A percentile compares a stretch with the other conserved stretches of the same genome.
Evolutionary conservation across 495 filamentous ascomycete genomes (phyloP).

Genomic region (Chaetomium cochliodes): DNA sequence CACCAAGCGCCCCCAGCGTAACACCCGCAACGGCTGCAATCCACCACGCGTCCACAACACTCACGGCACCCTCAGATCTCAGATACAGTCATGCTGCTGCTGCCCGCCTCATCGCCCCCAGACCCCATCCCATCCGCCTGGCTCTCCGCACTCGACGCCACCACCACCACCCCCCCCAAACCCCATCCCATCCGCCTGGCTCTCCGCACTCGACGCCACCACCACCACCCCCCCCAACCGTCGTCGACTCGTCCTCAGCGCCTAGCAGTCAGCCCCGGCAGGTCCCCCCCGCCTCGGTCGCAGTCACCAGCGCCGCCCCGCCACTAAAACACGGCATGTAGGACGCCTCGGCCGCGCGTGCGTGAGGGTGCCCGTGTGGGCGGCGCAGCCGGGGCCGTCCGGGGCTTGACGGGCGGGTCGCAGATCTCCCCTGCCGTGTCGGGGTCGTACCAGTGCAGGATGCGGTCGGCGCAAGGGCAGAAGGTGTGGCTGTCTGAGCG

Average conservation of each 20-base stretch:
- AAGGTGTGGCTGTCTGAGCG: background rate
- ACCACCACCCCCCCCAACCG: background rate
- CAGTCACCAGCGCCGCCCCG: no score
- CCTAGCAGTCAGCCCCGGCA: background rate
- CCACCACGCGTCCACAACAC: background rate
- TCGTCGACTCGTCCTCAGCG: background rate
- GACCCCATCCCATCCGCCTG: no score
- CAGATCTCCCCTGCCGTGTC: slow-evolving; percentile 61
- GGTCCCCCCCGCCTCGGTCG: no score
- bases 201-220: no score
- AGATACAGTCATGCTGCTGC: background rate
- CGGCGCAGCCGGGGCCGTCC: slow-evolving; percentile 56
- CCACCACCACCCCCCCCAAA: background rate
- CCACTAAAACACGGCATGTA: background rate
- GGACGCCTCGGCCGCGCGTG: background rate
- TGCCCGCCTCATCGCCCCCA: background rate
- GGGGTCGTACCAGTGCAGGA: slow-evolving; percentile 47
- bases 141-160: no score
- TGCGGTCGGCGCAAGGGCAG: background rate
- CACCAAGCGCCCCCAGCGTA: background rate
- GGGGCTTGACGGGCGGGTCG: slow-evolving; percentile 57
- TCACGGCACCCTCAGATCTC: background rate
- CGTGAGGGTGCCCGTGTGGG: slow-evolving; percentile 5
- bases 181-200: no score
- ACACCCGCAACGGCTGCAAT: slow-evolving; percentile 1